Base-by-base conservation (phyloP, 225 moss, liverwort and hornwort genomes). In the Antitrichia curtipendula region DNA sequence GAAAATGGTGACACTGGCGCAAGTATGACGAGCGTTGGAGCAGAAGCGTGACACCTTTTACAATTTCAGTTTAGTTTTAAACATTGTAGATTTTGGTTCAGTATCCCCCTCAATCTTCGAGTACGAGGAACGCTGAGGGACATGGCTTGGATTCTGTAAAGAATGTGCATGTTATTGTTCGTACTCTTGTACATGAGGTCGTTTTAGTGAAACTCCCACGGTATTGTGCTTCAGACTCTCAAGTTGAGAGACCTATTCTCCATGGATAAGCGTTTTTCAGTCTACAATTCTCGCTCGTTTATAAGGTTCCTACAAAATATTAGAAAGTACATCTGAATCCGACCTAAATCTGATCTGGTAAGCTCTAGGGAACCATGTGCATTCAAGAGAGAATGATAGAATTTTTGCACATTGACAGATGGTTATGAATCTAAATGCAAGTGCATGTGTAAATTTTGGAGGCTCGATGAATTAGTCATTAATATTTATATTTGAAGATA, bases 1-100 rank as follows among this genome's bases (percentile, higher is more conserved):
- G 94, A 94, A 84, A 90, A 73, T 88, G 87, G 91, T 60, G 91
- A 92, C 80, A 70, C 70, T 23, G 91, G 86, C 43, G 88, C 65
- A 34, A 82, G 85, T 43, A 63, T 75, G 34, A 75, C 87, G 21
- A 87, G 75, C 21, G 88, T 91, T 62, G 91, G 83, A 89, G 74
- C 88, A 34, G 89, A 92, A 70, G 75, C 75, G 40, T 92, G 88
- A 93, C 43, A 63, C 53, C 5, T 19, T 74, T 75, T 38, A 45
- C 38, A 45, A 43, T 66, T 89, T 76, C 28, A 27, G 28, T 85
- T 49, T 58, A 47, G 78, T 64, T 87, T 47, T 74, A 23, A 80
- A 16, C 40, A 87, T 45, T 50, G 65, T 25, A 75, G 86, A 68
- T 36, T 80, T 80, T 52, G 38, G 58, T 73, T 64, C 54, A 87